Conservation (phyloP, 257 asterid species). For the Echium plantagineum region DNA sequence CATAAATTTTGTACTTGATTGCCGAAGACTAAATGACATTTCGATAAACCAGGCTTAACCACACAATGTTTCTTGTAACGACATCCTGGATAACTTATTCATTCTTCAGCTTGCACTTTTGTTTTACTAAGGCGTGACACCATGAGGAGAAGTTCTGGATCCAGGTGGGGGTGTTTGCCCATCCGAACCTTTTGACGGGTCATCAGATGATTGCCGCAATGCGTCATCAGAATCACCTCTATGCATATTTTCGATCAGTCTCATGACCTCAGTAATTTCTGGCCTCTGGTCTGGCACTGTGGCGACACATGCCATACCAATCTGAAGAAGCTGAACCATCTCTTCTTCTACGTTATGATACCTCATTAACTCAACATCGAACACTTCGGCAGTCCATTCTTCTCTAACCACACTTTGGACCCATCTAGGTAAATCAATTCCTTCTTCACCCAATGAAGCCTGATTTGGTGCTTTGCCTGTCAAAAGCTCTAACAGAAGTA, state of each 20-base stretch:
- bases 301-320: constrained; percentile 90
- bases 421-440: constrained; percentile 93
- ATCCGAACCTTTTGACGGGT: constrained; percentile 57
- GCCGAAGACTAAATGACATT: background rate
- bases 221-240: constrained; percentile 71
- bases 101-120: background rate
- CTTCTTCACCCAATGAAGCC: constrained; percentile 88
- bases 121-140: constrained; percentile 37
- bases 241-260: constrained; percentile 77
- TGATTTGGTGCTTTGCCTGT: constrained; percentile 95
- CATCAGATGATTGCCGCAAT: constrained; percentile 61
- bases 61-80: background rate
- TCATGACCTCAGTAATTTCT: constrained; percentile 53
- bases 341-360: constrained; percentile 90
- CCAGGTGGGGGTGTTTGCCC: constrained; percentile 72
- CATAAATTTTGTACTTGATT: constrained; percentile 7
- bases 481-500: constrained; percentile 58
- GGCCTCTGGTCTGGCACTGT: constrained; percentile 81
- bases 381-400: constrained; percentile 98
- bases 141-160: constrained; percentile 52
- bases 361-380: constrained; percentile 90
- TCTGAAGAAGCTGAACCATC: constrained; percentile 94
- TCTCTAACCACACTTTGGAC: constrained; percentile 94
- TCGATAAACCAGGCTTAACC: background rate
- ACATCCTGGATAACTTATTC: background rate